Base-by-base conservation (phyloP, 2,329 filamentous ascomycete species). In the Cladophialophora bantiana region DNA sequence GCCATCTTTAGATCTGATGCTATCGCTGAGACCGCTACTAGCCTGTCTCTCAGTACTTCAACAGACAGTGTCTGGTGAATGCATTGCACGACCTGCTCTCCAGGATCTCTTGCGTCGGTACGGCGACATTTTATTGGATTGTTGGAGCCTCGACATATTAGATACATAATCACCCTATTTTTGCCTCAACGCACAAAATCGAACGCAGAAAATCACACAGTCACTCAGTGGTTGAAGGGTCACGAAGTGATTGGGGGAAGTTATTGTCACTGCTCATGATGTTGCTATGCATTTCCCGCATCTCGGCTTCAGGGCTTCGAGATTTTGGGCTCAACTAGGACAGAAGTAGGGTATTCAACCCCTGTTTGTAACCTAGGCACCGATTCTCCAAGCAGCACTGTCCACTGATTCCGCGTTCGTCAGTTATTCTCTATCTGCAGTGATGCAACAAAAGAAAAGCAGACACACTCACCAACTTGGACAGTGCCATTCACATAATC, bases 401-500 rank as follows among this genome's bases (percentile, higher is more conserved):
- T 63, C 60, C 13, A 63, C 60, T 63, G 31, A 5, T 45, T 9
- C 6, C 3, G 6, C 26, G 26, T 59, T 52, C 18, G 32, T 60
- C 55, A 58, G 55, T 58, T 52, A 5, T 26, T 26, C 26, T 26
- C 18, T 35, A 35, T 38, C 50, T 26, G 2, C 26, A 26, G 31
- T 31, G 35, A 58, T n/a, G 26, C 31, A 20, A 31, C 9, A 26
- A 26, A 26, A 26, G 48, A n/a, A n/a, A 52, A 15, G 42, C 36
- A 15, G 48, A 35, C 42, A n/a, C 36, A 77, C 78, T 75, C 70
- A 78, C 78, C 85, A 42, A 96, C 90, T 45, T 97, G 79, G 3
- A 88, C 86, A 71, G 92, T 89, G 0, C 94, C 94, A 73, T 91
- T 97, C 53, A 97, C 88, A 77, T 91, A 97, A 76, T 89, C 92